A percentile compares a stretch with the other conserved stretches of the same genome.
Evolutionary conservation across 495 filamentous ascomycete genomes (phyloP).

Genomic region (Aspergillus diversus): DNA sequence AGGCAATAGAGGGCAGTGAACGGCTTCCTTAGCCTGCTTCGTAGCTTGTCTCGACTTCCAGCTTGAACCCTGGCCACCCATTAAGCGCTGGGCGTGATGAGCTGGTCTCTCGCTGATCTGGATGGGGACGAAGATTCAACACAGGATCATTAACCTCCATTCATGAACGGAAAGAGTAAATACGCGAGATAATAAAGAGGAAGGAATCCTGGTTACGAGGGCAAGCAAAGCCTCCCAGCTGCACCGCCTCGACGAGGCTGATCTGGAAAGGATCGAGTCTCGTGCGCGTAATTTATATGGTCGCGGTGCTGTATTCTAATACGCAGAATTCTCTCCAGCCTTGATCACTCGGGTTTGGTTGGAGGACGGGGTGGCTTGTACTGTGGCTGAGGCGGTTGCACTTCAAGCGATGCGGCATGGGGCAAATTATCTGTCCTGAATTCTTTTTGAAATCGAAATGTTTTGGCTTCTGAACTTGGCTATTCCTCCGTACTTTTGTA

Average conservation of each 20-base stretch:
- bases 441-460: too few relatives aligned
- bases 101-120: neutral
- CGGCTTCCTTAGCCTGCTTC: too few relatives aligned
- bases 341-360: too few relatives aligned
- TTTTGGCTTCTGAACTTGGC: too few relatives aligned
- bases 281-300: neutral
- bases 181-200: neutral
- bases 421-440: too few relatives aligned
- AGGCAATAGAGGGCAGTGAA: neutral
- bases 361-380: neutral
- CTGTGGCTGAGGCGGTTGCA: neutral
- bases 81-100: neutral
- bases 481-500: too few relatives aligned
- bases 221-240: neutral
- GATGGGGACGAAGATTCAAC: neutral
- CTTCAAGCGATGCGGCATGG: too few relatives aligned
- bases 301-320: too few relatives aligned
- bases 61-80: too few relatives aligned
- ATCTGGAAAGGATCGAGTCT: neutral
- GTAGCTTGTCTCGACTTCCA: too few relatives aligned
- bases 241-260: conserved; percentile 5
- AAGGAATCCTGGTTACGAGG: neutral
- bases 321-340: too few relatives aligned
- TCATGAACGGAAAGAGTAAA: neutral
- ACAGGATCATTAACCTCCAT: neutral